Conservation (phyloP, 164 flowering plant genomes). For the Piper betle region DNA sequence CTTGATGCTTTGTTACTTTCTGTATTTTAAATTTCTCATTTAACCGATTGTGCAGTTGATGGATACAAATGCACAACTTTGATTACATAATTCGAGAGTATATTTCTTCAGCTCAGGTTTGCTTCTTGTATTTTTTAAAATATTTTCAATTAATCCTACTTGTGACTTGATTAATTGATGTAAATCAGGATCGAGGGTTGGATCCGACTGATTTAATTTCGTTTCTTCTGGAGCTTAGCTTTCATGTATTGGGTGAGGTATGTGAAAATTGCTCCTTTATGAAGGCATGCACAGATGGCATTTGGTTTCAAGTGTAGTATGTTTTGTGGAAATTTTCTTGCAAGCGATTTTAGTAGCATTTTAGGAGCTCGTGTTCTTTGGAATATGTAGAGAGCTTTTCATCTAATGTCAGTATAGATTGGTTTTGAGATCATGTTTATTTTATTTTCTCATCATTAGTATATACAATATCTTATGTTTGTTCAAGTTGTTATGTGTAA, state of each 20-base stretch:
- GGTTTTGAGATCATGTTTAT: no score
- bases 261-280: no score
- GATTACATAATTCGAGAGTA: slow-evolving; percentile 97
- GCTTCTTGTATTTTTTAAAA: not conserved
- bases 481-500: not conserved
- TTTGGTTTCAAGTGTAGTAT: not conserved
- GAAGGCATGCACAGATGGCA: no score
- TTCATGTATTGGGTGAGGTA: slow-evolving; percentile 91
- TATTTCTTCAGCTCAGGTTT: slow-evolving; percentile 83
- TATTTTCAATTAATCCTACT: no score
- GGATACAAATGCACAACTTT: slow-evolving; percentile 96
- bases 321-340: not conserved
- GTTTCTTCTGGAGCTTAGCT: slow-evolving; percentile 87
- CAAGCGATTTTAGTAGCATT: not conserved
- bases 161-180: not conserved
- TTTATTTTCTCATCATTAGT: no score
- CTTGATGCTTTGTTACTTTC: slow-evolving; percentile 2
- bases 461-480: not conserved
- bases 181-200: slow-evolving; percentile 60
- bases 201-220: slow-evolving; percentile 83
- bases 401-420: no score
- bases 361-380: not conserved
- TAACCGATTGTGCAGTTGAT: slow-evolving; percentile 41
- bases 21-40: not conserved
- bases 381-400: no score